These are phyloP conservation scores for Suillus spraguei DNA, from an alignment of 768 basidiomycete species.

Conservation along the genomic window DNA sequence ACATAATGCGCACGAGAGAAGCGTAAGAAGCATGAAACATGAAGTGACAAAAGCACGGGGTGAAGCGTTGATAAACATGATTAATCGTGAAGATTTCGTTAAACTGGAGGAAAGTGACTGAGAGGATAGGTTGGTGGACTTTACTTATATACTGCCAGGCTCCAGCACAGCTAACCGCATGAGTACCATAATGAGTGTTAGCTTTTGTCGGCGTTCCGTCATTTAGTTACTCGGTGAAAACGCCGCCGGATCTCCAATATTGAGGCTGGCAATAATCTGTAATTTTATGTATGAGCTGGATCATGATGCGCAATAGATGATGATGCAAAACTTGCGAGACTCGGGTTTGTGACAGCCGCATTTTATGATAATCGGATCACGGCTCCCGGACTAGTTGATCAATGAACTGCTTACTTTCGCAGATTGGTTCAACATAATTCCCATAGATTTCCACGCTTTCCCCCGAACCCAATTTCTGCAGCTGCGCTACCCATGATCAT, in stretches of 20 bases:
- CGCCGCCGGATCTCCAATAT: not conserved
- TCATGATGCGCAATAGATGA: too few species aligned
- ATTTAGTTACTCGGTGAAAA: not conserved
- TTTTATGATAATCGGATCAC: too few species aligned
- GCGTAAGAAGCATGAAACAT: slow-evolving; percentile 18
- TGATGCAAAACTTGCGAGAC: too few species aligned
- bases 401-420: too few species aligned
- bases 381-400: too few species aligned
- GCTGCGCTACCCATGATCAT: too few species aligned
- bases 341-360: too few species aligned
- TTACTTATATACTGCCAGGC: slow-evolving; percentile 19
- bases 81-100: slow-evolving; percentile 9
- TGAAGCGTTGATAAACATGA: slow-evolving; percentile 18
- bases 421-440: too few species aligned
- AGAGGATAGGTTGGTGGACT: not conserved
- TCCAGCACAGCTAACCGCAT: slow-evolving; percentile 11
- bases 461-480: too few species aligned
- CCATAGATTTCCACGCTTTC: too few species aligned
- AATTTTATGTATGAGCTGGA: too few species aligned
- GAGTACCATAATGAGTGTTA: slow-evolving; percentile 5
- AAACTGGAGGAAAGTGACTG: not conserved
- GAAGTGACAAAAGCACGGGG: slow-evolving; percentile 11
- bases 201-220: not conserved
- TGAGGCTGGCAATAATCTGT: too few species aligned
- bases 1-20: slow-evolving; percentile 32